Evolutionary conservation across 208 protist genomes (phyloP), one percentile per base, ranked within the genome.

Genomic region (Endotrypanum monterogeii): DNA sequence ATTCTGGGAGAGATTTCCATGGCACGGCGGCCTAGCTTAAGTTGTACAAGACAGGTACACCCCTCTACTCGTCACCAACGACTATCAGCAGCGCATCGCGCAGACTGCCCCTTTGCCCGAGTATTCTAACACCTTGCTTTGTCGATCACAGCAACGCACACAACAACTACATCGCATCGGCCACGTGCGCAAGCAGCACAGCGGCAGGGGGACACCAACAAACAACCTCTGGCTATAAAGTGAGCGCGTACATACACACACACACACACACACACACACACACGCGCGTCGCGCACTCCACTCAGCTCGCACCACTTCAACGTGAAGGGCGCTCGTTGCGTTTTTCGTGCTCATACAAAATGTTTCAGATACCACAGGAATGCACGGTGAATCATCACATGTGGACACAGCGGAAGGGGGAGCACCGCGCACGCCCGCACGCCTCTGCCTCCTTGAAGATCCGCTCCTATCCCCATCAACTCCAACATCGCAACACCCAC

Each of bases 291-390:
- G 30, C 39, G 14, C 35, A 60, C 30, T 7, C 35, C 73, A 46
- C 46, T 74, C 67, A 71, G 68, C 39, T 72, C 69, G 70, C 68
- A 46, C 70, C 50, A 20, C 61, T 20, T 50, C 71, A 48, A 65
- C 67, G 61, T 54, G 65, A 66, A 55, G 76, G 57, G 67, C 68
- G 73, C 70, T 80, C 79, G 78, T 83, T 75, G 80, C 79, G 78
- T 80, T 84, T 82, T 84, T 77, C 80, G 78, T 35, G 80, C n/a
- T 73, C 74, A 69, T 66, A 65, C 65, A 73, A 11, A 44, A 28
- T 52, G 48, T 6, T 62, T 91, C 87, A 83, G 87, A 91, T 91
- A 89, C 87, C 87, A 91, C 87, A 91, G 87, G 87, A 90, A 87
- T 90, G 85, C 55, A 84, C 73, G 65, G 67, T 71, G 60, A 77